A percentile compares a stretch with the other conserved stretches of the same genome.
Conservation (phyloP, 257 asterid species). For the Solanum peruvianum region DNA sequence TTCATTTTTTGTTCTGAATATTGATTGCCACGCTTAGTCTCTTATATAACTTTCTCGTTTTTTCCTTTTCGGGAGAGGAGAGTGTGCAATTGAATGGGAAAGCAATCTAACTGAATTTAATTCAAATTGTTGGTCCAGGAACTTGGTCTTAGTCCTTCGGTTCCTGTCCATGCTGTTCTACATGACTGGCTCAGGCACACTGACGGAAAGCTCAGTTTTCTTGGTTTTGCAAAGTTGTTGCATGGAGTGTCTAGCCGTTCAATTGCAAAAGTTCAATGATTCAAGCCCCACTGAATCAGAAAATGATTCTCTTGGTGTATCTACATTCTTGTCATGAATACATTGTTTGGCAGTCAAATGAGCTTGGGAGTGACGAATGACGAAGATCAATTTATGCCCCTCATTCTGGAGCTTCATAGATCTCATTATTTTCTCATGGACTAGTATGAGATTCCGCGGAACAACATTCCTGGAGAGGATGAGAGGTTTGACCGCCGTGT, state of each 20-base stretch:
- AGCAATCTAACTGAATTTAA: not conserved
- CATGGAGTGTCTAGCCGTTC: conserved; percentile 76
- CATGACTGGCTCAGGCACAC: conserved; percentile 82
- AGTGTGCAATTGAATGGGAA: not conserved
- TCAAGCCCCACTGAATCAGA: conserved; percentile 43
- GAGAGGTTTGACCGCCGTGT: not conserved
- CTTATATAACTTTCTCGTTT: not conserved
- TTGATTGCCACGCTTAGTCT: not conserved
- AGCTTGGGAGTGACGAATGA: not conserved
- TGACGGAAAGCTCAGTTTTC: conserved; percentile 84
- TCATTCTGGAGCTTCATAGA: not conserved
- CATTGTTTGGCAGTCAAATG: not conserved
- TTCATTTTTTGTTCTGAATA: not conserved
- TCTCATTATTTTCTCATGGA: not conserved
- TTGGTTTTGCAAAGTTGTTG: conserved; percentile 68
- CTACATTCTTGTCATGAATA: not conserved
- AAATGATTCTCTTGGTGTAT: conserved; percentile 18
- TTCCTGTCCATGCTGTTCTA: conserved; percentile 81
- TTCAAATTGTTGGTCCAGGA: conserved; percentile 34
- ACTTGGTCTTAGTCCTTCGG: conserved; percentile 80
- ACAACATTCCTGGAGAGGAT: not conserved
- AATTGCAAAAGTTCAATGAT: conserved; percentile 44
- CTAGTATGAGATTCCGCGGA: not conserved
- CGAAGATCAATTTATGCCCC: not conserved
- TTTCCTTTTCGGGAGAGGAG: not conserved